Conservation (phyloP, 1,284 basidiomycete species). For the Marasmius tenuissimus region DNA sequence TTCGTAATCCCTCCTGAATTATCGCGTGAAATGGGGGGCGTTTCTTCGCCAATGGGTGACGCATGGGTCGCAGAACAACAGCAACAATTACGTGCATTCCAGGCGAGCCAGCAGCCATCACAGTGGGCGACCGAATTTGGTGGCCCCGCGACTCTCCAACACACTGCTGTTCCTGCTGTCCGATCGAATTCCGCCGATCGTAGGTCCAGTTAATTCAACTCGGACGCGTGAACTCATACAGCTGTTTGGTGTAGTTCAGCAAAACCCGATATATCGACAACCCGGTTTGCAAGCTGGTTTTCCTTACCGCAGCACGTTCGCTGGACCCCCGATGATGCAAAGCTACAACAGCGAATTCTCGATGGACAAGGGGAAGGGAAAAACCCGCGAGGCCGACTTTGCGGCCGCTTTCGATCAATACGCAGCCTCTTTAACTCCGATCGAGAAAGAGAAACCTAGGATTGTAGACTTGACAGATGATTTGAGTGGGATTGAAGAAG, state of each 20-base stretch:
- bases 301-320: not conserved
- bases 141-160: constrained; percentile 11
- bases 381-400: constrained; percentile 73
- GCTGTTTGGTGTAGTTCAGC: constrained; percentile 1
- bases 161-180: constrained; percentile 13
- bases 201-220: constrained; percentile 2
- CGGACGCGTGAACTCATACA: not conserved
- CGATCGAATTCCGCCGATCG: constrained; percentile 4
- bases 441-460: constrained; percentile 43
- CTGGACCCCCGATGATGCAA: constrained; percentile 6
- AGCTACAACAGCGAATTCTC: not conserved
- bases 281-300: constrained; percentile 9
- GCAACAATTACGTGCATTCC: constrained; percentile 32
- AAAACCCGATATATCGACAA: constrained; percentile 6
- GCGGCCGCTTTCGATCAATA: constrained; percentile 74
- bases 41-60: constrained; percentile 36
- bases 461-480: constrained; percentile 57
- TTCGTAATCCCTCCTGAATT: constrained; percentile 39
- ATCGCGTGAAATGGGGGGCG: constrained; percentile 30
- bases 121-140: constrained; percentile 57
- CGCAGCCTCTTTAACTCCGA: constrained; percentile 43
- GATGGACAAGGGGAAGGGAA: constrained; percentile 66
- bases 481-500: constrained; percentile 38
- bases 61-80: constrained; percentile 58
- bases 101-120: constrained; percentile 28